A percentile compares a stretch with the other conserved stretches of the same genome.
Conservation (phyloP, 306 rosid genomes). For the Benincasa hispida region DNA sequence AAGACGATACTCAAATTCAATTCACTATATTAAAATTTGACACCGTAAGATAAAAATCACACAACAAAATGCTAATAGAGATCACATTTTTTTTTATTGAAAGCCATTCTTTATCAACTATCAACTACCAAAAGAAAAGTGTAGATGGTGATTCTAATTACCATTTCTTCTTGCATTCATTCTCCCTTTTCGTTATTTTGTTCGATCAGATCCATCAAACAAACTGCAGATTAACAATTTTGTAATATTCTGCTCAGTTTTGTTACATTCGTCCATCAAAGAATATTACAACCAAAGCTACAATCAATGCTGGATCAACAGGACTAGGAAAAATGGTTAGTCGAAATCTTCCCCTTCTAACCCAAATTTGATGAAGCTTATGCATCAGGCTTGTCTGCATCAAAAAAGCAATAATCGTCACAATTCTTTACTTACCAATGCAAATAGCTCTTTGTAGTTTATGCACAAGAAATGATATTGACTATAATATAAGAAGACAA, state of each 20-base stretch:
- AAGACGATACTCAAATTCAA: no score
- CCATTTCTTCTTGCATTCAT: neutral
- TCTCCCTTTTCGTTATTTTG: neutral
- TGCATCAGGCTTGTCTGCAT: conserved; percentile 85
- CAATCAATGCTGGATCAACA: conserved; percentile 36
- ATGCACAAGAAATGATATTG: neutral
- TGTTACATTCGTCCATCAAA: conserved; percentile 36
- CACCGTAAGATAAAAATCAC: no score
- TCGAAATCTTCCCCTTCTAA: conserved; percentile 57
- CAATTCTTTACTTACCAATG: neutral
- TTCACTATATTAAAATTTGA: no score
- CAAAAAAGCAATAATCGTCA: neutral
- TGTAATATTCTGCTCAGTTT: neutral
- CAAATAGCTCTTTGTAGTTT: neutral
- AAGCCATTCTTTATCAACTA: neutral
- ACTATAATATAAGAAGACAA: no score
- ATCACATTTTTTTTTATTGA: neutral
- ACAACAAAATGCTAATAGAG: no score
- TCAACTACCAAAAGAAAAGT: neutral
- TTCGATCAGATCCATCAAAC: neutral
- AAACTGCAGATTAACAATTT: neutral
- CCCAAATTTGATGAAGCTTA: conserved; percentile 54
- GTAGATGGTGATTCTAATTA: neutral
- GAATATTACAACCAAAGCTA: conserved; percentile 59
- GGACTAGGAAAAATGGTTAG: conserved; percentile 59